A percentile compares a stretch with the other conserved stretches of the same genome.
These are phyloP conservation scores for Beauveria asiatica DNA, from an alignment of 2,329 filamentous ascomycete genomes.

Conservation along the genomic window DNA sequence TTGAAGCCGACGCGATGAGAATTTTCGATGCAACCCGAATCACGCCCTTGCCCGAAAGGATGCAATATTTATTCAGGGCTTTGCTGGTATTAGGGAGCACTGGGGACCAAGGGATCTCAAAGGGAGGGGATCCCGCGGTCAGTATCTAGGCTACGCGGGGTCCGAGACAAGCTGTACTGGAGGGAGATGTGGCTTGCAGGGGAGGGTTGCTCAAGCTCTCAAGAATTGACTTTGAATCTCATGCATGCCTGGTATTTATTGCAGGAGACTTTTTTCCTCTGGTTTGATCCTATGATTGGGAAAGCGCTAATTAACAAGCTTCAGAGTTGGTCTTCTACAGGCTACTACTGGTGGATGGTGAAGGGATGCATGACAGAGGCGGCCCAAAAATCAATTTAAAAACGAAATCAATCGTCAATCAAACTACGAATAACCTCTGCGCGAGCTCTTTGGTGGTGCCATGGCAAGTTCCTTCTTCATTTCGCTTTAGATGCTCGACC, in stretches of 20 bases:
- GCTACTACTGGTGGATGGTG: neutral
- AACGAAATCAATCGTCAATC: neutral
- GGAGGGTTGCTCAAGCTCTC: no score
- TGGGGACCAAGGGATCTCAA: neutral
- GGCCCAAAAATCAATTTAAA: neutral
- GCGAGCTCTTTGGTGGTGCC: neutral
- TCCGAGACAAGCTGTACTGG: neutral
- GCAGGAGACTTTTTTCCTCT: no score
- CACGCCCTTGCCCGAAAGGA: no score
- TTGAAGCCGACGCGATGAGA: neutral
- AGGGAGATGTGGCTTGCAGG: no score
- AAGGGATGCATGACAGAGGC: neutral
- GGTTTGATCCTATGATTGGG: no score
- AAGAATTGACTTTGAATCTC: neutral
- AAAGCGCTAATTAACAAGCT: neutral
- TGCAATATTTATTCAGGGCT: no score
- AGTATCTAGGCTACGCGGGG: neutral
- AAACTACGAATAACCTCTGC: neutral
- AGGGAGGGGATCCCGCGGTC: neutral
- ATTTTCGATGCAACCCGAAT: no score
- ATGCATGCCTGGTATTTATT: neutral
- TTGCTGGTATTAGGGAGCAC: no score
- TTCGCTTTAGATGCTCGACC: neutral
- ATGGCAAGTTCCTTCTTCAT: neutral
- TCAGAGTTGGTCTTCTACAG: no score